Evolutionary conservation across 768 basidiomycete species (phyloP), one percentile per base, ranked within the genome.

Genomic region (Cyathus striatus): DNA sequence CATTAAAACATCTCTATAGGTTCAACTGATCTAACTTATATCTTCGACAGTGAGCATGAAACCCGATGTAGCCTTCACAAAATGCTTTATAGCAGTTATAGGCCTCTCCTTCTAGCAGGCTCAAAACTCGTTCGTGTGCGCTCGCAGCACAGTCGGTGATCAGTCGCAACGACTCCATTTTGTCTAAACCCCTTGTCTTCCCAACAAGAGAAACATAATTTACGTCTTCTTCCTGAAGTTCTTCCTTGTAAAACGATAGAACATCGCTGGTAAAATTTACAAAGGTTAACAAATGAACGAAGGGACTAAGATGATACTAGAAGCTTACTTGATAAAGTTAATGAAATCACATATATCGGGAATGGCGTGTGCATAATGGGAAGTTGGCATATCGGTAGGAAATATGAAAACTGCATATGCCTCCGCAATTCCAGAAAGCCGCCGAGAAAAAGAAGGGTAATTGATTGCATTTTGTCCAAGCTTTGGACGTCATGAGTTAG

Each of bases 201-300:
- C 68, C 67, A 0, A 61, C 42, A 13, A 55, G 46, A 1, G 70
- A 67, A 24, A 70, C 49, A 21, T 55, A 62, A 43, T 69, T 70
- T 25, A 58, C 55, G 4, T 47, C 44, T 40, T 71, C 70, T 2
- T 58, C 61, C 0, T 41, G 55, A 1, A 55, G 41, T 40, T 71
- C 69, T 55, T 72, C 70, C 44, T 72, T 61, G 40, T 71, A 65
- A 42, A 71, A 70, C 0, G 63, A 70, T 1, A 69, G 48, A 22
- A 70, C 49, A 25, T 72, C 69, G 43, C 69, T 71, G 32, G 30
- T 36, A 13, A 38, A n/a, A 30, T 9, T 30, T 9, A n/a, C n/a
- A 9, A 30, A n/a, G n/a, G 9, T 30, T 30, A 30, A n/a, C n/a
- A 30, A n/a, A 30, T 9, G 27, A 30, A 30, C n/a, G 9, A 30